These are phyloP conservation scores for Carex scoparia DNA, from an alignment of 176 grass and related monocot genomes.

Conservation along the genomic window DNA sequence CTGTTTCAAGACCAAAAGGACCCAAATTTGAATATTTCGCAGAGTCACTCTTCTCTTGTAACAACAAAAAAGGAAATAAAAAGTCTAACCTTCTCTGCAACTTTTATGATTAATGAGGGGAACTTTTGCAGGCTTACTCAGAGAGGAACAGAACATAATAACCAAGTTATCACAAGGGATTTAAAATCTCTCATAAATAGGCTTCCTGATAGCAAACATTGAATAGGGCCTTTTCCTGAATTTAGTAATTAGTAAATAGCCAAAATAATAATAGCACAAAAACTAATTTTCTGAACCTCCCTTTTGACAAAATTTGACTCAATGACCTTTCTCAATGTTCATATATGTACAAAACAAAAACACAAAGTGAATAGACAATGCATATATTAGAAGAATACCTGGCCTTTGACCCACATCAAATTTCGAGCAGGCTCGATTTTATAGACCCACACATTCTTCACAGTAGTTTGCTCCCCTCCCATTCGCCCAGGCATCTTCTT, in stretches of 20 bases:
- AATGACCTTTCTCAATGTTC: neutral
- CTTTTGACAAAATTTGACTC: neutral
- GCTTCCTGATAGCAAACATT: neutral
- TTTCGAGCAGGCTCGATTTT: slow-evolving; percentile 97
- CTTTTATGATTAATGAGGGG: neutral
- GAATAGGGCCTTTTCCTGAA: neutral
- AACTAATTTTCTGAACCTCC: neutral
- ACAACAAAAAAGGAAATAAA: neutral
- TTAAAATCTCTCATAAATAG: neutral
- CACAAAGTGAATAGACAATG: neutral
- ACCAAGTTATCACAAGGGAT: neutral
- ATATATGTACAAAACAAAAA: neutral
- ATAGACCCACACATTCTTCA: slow-evolving; percentile 98
- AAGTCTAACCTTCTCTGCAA: neutral
- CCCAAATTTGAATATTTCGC: neutral
- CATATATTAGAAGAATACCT: slow-evolving; percentile 41
- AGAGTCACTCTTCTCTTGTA: neutral
- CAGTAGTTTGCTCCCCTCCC: slow-evolving; percentile 78
- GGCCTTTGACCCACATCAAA: slow-evolving; percentile 85
- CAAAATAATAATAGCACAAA: neutral
- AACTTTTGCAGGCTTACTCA: neutral
- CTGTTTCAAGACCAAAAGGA: neutral
- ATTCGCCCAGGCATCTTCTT: slow-evolving; percentile 92
- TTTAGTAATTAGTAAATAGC: neutral
- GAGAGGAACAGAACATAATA: neutral